Conservation (phyloP, 1,284 basidiomycete species). For the Vanrija sp. region DNA sequence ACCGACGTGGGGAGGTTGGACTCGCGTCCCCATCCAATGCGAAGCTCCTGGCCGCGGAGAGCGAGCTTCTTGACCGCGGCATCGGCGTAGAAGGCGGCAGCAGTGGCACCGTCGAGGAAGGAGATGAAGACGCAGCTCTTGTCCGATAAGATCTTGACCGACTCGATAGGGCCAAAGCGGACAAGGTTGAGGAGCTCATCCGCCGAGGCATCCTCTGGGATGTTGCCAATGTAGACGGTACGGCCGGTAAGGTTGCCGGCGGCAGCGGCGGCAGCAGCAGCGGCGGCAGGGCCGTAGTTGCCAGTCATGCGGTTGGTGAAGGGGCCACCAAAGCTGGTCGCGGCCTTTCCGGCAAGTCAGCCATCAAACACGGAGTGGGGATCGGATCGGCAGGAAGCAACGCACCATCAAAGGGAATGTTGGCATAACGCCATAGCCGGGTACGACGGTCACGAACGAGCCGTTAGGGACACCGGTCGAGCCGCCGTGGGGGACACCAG, state of each 20-base stretch:
- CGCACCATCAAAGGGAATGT: slow-evolving; percentile 10
- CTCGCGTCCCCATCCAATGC: slow-evolving; percentile 94
- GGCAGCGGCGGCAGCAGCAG: slow-evolving; percentile 70
- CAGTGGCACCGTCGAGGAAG: slow-evolving; percentile 85
- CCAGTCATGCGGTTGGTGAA: slow-evolving; percentile 51
- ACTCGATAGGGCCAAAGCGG: slow-evolving; percentile 95
- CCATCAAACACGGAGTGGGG: too few species aligned
- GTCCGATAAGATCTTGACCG: slow-evolving; percentile 90
- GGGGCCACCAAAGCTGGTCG: slow-evolving; percentile 7
- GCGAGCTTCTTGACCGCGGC: slow-evolving; percentile 87
- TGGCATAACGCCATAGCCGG: slow-evolving; percentile 8
- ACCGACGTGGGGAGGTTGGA: slow-evolving; percentile 79
- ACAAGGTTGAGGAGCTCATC: slow-evolving; percentile 97
- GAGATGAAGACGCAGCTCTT: slow-evolving; percentile 98
- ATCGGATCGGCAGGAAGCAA: too few species aligned
- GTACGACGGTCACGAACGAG: background rate
- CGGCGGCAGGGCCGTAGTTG: slow-evolving; percentile 58
- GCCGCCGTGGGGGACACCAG: background rate
- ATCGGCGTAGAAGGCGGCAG: slow-evolving; percentile 90
- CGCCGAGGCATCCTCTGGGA: slow-evolving; percentile 91
- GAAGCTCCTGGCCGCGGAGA: slow-evolving; percentile 86
- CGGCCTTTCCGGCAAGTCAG: too few species aligned
- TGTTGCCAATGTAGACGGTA: slow-evolving; percentile 95
- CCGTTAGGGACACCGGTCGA: background rate
- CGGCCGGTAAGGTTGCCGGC: slow-evolving; percentile 68